Base-by-base conservation (phyloP, 805 yeast species). In the Scheffersomyces amazonensis region DNA sequence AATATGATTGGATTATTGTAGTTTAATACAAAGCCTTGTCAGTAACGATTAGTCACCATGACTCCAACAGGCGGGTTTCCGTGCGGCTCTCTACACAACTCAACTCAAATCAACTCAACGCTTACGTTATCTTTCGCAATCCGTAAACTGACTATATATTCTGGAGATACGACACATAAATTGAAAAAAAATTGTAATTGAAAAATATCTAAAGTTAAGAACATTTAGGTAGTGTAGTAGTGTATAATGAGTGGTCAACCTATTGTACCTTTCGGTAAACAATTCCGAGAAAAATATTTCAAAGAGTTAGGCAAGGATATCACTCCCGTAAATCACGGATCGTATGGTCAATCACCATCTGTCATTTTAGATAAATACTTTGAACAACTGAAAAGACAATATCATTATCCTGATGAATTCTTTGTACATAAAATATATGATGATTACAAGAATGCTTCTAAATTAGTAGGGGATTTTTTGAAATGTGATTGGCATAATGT, bases 241-340 rank as follows among this genome's bases (percentile, higher is more conserved):
- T n/a, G n/a, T n/a, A n/a, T n/a, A n/a, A 15, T 27, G 17, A 16
- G 19, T 30, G 22, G 23, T 1, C 29, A 23, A 12, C 41, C 42
- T 10, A 27, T 24, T 9, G 37, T 36, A n/a, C 46, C 66, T 24
- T 78, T 80, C 49, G 86, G 87, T 5, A 69, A 66, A 40, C 49
- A 57, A 9, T 71, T 80, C 51, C 68, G 73, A 39, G 52, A 64
- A n/a, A 57, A 69, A 40, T 64, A 76, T 51, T 83, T 78, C 52
- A 49, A 64, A 1, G 47, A 54, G 12, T 61, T 78, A 10, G 72
- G 60, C 22, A 48, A 62, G 1, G 65, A 55, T 2, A 64, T 66
- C 7, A 53, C 55, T 3, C 75, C 76, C 12, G 71, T 81, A 32
- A 83, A 83, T 56, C 81, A 81, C 52, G 88, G 88, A 6, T 74